phyloP scores from a whole-genome alignment of 805 yeast species.

The Schwanniomyces vanrijiae region DNA sequence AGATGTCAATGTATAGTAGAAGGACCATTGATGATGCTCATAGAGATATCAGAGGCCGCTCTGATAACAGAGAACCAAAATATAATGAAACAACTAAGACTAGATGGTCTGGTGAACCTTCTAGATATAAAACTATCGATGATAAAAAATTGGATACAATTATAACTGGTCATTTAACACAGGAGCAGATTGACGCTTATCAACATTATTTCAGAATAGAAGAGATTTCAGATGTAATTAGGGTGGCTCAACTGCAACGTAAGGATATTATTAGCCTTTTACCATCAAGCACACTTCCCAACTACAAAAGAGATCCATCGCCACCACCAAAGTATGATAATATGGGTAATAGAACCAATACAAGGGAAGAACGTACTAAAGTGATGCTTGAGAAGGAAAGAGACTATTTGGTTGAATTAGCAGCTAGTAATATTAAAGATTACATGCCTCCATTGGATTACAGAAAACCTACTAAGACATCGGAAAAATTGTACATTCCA shows the following conservation, averaged over 20 bases:
- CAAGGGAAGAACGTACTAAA: conserved; percentile 68
- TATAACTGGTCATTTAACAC: conserved; percentile 44
- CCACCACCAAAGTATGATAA: conserved; percentile 92
- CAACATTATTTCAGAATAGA: conserved; percentile 70
- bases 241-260: conserved; percentile 26
- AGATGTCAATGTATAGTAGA: conserved; percentile 7
- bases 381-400: conserved; percentile 75
- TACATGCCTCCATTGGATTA: conserved; percentile 82
- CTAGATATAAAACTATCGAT: conserved; percentile 23
- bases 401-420: conserved; percentile 72
- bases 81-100: conserved; percentile 14
- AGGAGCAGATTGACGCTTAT: conserved; percentile 79
- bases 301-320: conserved; percentile 63
- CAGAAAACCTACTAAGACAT: conserved; percentile 63
- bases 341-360: conserved; percentile 80
- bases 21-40: conserved; percentile 5
- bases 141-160: conserved; percentile 27
- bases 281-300: conserved; percentile 42
- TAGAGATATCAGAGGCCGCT: conserved; percentile 7
- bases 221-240: conserved; percentile 67
- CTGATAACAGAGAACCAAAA: conserved; percentile 1
- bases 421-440: conserved; percentile 69
- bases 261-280: conserved; percentile 46
- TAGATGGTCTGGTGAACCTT: conserved; percentile 34
- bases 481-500: conserved; percentile 84